These are phyloP conservation scores for Escovopsis sp. DNA, from an alignment of 2,329 filamentous ascomycete species.

Conservation along the genomic window DNA sequence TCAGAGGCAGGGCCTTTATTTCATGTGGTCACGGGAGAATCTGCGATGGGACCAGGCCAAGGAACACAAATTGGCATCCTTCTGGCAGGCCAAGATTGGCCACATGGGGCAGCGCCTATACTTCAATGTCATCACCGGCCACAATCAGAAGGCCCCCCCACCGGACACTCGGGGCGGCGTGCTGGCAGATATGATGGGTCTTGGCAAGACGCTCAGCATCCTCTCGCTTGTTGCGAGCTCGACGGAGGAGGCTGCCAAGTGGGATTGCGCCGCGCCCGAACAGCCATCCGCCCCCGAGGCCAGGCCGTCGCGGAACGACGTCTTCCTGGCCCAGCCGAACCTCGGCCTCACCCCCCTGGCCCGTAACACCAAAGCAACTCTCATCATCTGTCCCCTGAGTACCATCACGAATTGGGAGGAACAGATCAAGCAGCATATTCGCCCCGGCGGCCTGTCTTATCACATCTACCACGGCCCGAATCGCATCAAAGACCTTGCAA, in stretches of 20 bases:
- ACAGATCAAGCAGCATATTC: slow-evolving; percentile 74
- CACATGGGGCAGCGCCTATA: slow-evolving; percentile 44
- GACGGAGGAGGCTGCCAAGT: slow-evolving; percentile 45
- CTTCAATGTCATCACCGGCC: slow-evolving; percentile 74
- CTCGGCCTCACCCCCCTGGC: slow-evolving; percentile 37
- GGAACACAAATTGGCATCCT: slow-evolving; percentile 51
- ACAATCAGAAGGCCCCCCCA: slow-evolving; percentile 44
- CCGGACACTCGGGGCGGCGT: slow-evolving; percentile 58
- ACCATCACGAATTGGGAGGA: slow-evolving; percentile 91
- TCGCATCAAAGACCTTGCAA: slow-evolving; percentile 52
- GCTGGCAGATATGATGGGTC: slow-evolving; percentile 74
- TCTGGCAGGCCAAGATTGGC: slow-evolving; percentile 55
- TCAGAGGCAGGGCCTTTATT: slow-evolving; percentile 80
- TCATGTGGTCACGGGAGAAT: slow-evolving; percentile 69
- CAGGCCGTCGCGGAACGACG: slow-evolving; percentile 20
- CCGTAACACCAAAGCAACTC: slow-evolving; percentile 61
- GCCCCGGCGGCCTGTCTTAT: slow-evolving; percentile 47
- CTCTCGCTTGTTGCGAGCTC: slow-evolving; percentile 62
- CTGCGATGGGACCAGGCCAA: slow-evolving; percentile 41
- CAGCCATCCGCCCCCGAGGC: slow-evolving; percentile 31
- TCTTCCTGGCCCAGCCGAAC: slow-evolving; percentile 20
- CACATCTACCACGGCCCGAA: slow-evolving; percentile 79
- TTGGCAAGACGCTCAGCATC: slow-evolving; percentile 79
- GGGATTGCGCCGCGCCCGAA: slow-evolving; percentile 38
- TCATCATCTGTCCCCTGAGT: slow-evolving; percentile 79